Evolutionary conservation across 2,329 filamentous ascomycete genomes (phyloP), one percentile per base, ranked within the genome.

Genomic region (Ophioceras dolichostomum): DNA sequence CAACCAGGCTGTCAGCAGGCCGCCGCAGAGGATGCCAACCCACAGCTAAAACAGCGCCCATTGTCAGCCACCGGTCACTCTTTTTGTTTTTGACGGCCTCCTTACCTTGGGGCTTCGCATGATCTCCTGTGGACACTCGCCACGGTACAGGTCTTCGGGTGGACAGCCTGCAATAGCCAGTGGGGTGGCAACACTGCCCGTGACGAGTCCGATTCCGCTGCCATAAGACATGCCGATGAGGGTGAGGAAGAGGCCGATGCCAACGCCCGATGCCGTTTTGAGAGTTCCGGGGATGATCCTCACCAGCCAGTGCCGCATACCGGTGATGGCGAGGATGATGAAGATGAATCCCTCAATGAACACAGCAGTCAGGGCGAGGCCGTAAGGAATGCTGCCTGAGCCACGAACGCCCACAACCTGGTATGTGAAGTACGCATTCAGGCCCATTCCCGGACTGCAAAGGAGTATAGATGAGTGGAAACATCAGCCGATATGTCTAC

Each of bases 21-120:
- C 84, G 12, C 87, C 84, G 38, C 79, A 76, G 52, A 86, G 79
- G 45, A 94, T 80, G 10, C 83, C 87, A 38, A 93, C 73, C 87
- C 87, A 94, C 68, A 93, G 64, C 74, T 78, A 41, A 20, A 28
- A 32, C 32, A 33, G n/a, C n/a, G n/a, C n/a, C 14, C 20, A 36
- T 16, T 21, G 39, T 54, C 12, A 54, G 49, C 32, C 28, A 29
- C 4, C 18, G 17, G n/a, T n/a, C n/a, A n/a, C 17, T 19, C 10
- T 22, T n/a, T 28, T 14, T 6, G 22, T 12, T 20, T 26, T 12
- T 20, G 17, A 13, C 19, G 20, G 8, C 4, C 8, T 14, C 20
- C n/a, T n/a, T 13, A 73, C 79, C 34, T 82, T 82, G 8, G 84
- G 79, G 49, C 73, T 91, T 5, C 77, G 70, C 83, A 93, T 87